phyloP scores from a whole-genome alignment of 305 asterid species.

The Solanum hybrid region DNA sequence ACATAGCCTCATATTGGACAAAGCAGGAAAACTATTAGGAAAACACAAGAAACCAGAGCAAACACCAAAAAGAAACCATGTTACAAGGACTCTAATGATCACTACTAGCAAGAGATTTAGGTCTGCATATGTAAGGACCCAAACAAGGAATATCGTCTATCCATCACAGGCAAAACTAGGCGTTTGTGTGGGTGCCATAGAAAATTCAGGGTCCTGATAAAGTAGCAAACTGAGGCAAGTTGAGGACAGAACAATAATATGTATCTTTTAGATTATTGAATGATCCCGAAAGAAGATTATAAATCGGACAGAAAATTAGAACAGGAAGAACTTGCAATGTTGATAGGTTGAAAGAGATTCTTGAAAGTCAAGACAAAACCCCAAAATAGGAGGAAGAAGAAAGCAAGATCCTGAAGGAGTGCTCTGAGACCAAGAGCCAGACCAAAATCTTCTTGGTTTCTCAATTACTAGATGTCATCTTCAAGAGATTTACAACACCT shows the following conservation, averaged over 20 bases:
- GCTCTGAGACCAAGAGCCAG: neutral
- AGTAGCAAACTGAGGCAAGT: neutral
- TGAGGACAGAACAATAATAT: neutral
- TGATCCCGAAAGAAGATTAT: neutral
- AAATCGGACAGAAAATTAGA: neutral
- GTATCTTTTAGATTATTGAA: neutral
- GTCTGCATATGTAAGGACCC: neutral
- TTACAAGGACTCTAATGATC: neutral
- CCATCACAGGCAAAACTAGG: neutral
- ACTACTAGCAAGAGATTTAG: neutral
- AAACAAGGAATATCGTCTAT: neutral
- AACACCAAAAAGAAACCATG: neutral
- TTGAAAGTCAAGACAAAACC: neutral
- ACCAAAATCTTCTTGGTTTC: neutral
- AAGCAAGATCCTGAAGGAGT: neutral
- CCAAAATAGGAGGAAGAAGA: neutral
- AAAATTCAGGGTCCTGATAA: neutral
- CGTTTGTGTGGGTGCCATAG: neutral
- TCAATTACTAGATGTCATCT: neutral
- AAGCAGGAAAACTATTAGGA: neutral
- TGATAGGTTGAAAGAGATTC: neutral
- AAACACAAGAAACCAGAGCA: neutral
- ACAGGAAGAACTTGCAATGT: neutral
- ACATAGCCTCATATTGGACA: neutral
- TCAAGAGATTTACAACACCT: neutral